Evolutionary conservation across 192 early-diverging fungal species (phyloP), one percentile per base, ranked within the genome.

Genomic region (Entomortierella chlamydospora): DNA sequence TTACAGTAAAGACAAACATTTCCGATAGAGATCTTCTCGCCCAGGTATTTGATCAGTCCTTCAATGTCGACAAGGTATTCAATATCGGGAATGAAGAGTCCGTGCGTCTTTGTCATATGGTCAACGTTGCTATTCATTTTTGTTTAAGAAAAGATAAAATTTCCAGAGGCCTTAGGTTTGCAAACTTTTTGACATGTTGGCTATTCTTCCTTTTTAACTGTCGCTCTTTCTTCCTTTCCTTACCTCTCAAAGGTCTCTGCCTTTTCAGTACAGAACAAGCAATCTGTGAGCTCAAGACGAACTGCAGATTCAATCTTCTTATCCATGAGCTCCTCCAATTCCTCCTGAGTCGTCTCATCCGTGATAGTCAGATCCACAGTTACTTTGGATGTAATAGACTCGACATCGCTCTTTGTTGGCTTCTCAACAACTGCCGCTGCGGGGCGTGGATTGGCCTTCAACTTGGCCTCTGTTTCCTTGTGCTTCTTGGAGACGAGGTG

Each of bases 1-100:
- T 96, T 96, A 85, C 98, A 99, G 84, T 90, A 95, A 43, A 99
- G 72, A 79, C 98, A 99, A 15, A 95, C 89, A 84, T 99, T 98
- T 66, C 91, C 97, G 22, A 99, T 92, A 25, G 91, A 88, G 65
- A 99, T 89, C 83, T 99, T 99, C 74, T 99, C 97, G 23, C 92
- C 95, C 33, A 99, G 85, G 73, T 97, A 98, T 74, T 84, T 88
- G 60, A 99, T 86, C 60, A 99, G 83, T 9, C 97, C 98, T 39
- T 88, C 90, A 26, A 96, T 70, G 71, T 99, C 94, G 1, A 91
- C 91, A 61, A 99, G 78, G 77, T 91, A 97, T 82, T 99, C 97
- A 39, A 98, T 88, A 83, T 99, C 97, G 25, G 98, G 98, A 71
- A 99, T 93, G 67, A 99, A 99, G 74, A 99, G 94, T 76, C 91